These are phyloP conservation scores for Chaetomiaceae sp. DNA, from an alignment of 2,329 filamentous ascomycete species.

Conservation along the genomic window DNA sequence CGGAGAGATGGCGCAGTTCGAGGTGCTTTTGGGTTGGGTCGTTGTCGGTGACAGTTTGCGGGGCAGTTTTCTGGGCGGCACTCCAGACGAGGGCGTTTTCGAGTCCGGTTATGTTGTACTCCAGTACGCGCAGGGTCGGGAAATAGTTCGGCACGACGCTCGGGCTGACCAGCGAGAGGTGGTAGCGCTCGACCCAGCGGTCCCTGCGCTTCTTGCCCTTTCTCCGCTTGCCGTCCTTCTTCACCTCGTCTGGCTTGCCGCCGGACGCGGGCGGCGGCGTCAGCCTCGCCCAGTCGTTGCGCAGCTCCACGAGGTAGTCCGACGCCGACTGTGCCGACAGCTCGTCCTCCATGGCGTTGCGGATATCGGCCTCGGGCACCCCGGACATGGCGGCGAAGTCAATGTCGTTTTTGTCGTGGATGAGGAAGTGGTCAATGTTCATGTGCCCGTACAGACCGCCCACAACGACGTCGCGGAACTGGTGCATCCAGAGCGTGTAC, in stretches of 20 bases:
- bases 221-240: constrained; percentile 31
- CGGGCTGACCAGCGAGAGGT: constrained; percentile 71
- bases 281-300: constrained; percentile 70
- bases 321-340: constrained; percentile 61
- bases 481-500: constrained; percentile 82
- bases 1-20: constrained; percentile 23
- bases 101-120: constrained; percentile 84
- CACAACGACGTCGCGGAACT: constrained; percentile 85
- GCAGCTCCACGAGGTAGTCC: constrained; percentile 73
- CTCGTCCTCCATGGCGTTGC: constrained; percentile 42
- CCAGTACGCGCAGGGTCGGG: constrained; percentile 80
- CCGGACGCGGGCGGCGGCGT: constrained; percentile 43
- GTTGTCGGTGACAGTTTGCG: constrained; percentile 4
- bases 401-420: constrained; percentile 78
- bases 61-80: constrained; percentile 25
- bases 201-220: constrained; percentile 57
- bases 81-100: constrained; percentile 49
- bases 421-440: constrained; percentile 96
- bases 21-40: constrained; percentile 18
- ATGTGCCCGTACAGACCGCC: constrained; percentile 84
- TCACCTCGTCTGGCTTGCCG: constrained; percentile 6
- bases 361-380: constrained; percentile 24
- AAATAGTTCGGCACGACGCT: constrained; percentile 93
- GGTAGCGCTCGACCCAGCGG: constrained; percentile 76
- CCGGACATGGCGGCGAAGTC: constrained; percentile 44